Base-by-base conservation (phyloP, 2,329 filamentous ascomycete species). In the Purpureocillium lavendulum region DNA sequence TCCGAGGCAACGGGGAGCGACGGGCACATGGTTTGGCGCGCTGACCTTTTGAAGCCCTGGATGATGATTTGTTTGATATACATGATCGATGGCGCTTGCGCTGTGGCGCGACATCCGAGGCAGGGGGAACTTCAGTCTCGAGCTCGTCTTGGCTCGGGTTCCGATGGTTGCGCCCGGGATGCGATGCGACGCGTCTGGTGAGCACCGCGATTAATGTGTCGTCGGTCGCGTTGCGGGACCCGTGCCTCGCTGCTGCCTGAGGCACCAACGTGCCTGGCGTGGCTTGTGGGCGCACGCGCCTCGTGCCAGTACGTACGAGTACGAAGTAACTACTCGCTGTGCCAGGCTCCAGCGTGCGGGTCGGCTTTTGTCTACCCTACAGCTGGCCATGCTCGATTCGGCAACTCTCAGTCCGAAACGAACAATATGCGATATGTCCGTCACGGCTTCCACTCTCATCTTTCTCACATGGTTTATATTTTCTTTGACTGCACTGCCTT, bases 21-120 rank as follows among this genome's bases (percentile, higher is more conserved):
- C 18, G n/a, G 36, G 24, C 2, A 31, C 13, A n/a, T 7, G 31
- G 13, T 28, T 16, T 34, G 9, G 18, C 24, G 38, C 41, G 57
- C 65, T 51, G 64, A 94, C 88, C 88, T 96, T 70, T 98, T 98
- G 70, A 98, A 98, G 80, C 92, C 92, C 65, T 98, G 92, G 60
- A 98, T 97, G 64, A 96, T 97, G 64, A 97, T 96, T 71, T 98
- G 92, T 66, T 98, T 98, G 76, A 98, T 96, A 71, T 94, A 92
- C 89, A 96, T 95, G 59, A 54, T 71, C 62, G 56, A 50, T 50
- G 55, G 52, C 54, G 58, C 56, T 48, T 54, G 57, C 59, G 59
- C 61, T 55, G 45, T 46, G 49, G 60, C 61, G 61, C 61, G 52
- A 56, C 59, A 62, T 62, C 50, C 45, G 53, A 51, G 40, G 33